A percentile compares a stretch with the other conserved stretches of the same genome.
These are phyloP conservation scores for Phylloporus sp. DNA, from an alignment of 768 basidiomycete genomes.

Conservation along the genomic window DNA sequence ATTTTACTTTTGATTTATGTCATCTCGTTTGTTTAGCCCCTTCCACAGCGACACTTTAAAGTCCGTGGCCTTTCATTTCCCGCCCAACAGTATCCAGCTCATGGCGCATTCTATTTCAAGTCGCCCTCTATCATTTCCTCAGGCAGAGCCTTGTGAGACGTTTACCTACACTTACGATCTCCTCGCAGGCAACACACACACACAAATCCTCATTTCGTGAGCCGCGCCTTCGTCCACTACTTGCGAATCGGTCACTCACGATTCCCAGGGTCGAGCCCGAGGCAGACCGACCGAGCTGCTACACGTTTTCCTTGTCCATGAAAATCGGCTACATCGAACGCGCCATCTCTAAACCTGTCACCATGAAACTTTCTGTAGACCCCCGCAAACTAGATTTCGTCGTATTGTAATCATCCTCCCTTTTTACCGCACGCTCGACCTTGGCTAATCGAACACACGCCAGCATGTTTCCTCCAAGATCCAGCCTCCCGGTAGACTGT, in stretches of 20 bases:
- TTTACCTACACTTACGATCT: constrained; percentile 47
- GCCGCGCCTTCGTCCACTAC: constrained; percentile 15
- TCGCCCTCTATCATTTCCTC: constrained; percentile 17
- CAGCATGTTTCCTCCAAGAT: constrained; percentile 60
- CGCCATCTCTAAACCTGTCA: constrained; percentile 43
- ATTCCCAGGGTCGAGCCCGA: constrained; percentile 28
- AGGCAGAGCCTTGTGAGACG: constrained; percentile 20
- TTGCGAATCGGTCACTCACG: constrained; percentile 3
- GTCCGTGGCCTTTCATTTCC: constrained; percentile 11
- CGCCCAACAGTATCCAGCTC: constrained; percentile 3
- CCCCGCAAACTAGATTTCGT: constrained; percentile 53
- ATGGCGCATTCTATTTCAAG: constrained; percentile 13
- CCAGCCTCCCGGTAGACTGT: constrained; percentile 47
- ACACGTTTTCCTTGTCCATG: constrained; percentile 50
- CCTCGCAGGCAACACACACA: constrained; percentile 37
- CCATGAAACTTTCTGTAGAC: constrained; percentile 45
- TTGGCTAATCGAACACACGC: too few relatives aligned
- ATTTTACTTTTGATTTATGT: too few relatives aligned
- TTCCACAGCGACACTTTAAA: too few relatives aligned
- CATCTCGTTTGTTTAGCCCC: too few relatives aligned
- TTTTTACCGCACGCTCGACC: too few relatives aligned
- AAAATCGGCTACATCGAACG: constrained; percentile 54
- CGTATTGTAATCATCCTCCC: too few relatives aligned
- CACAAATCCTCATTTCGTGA: constrained; percentile 51
- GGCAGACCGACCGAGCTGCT: constrained; percentile 30